These are phyloP conservation scores for Daphne laureola DNA, from an alignment of 441 rosid genomes.

Conservation along the genomic window DNA sequence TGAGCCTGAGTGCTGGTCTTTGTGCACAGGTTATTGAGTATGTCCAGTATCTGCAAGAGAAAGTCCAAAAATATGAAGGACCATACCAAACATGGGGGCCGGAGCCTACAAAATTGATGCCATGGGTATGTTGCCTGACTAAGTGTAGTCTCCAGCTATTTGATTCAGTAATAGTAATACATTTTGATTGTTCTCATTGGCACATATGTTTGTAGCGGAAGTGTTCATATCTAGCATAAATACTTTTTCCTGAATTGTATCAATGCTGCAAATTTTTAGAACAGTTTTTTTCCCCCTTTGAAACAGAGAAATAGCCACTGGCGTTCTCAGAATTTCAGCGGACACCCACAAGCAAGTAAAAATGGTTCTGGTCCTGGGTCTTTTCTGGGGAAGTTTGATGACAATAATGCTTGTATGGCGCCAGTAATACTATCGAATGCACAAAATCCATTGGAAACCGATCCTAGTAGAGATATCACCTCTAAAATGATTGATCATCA, in stretches of 20 bases:
- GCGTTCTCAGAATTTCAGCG: conserved; percentile 61
- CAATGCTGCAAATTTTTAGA: not conserved
- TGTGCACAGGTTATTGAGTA: conserved; percentile 51
- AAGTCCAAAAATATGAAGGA: conserved; percentile 55
- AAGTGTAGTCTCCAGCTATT: not conserved
- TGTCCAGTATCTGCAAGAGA: conserved; percentile 56
- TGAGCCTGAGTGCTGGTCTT: conserved; percentile 14
- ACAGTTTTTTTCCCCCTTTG: conserved; percentile 13
- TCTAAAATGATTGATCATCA: conserved; percentile 44
- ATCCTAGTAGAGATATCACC: conserved; percentile 32
- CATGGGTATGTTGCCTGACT: conserved; percentile 40
- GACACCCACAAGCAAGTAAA: conserved; percentile 52
- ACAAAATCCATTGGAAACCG: conserved; percentile 47
- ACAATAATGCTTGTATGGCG: conserved; percentile 28
- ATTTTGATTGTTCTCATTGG: not conserved
- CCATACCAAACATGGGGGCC: conserved; percentile 60
- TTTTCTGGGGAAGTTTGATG: conserved; percentile 64
- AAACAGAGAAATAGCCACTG: conserved; percentile 92
- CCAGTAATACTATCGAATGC: conserved; percentile 36
- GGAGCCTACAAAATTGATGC: conserved; percentile 63
- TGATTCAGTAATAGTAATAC: not conserved
- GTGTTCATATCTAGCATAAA: too few species aligned
- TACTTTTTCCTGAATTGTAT: too few species aligned
- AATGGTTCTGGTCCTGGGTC: conserved; percentile 65
- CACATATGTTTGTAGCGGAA: too few species aligned